phyloP scores from a whole-genome alignment of 73 alveolate species.

The Breviolum minutum region DNA sequence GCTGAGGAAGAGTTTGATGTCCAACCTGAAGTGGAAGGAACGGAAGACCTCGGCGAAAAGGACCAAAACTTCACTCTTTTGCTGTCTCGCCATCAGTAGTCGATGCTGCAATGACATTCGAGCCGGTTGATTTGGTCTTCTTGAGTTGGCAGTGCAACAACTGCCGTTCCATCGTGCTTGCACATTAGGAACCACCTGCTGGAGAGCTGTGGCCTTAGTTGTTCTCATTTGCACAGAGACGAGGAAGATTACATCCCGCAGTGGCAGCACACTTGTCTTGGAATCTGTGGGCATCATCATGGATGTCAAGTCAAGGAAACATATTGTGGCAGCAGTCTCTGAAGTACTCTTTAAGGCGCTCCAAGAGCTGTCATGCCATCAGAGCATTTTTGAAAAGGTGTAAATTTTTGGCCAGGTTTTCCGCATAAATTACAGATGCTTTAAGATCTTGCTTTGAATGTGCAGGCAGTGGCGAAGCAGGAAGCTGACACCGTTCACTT shows the following conservation, averaged over 20 bases:
- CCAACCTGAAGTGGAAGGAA: no score
- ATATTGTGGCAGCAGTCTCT: constrained; percentile 37
- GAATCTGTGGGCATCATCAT: background rate
- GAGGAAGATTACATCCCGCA: no score
- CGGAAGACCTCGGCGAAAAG: no score
- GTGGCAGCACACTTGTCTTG: no score
- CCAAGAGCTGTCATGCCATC: background rate
- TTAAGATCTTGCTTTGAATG: background rate
- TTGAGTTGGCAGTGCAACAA: no score
- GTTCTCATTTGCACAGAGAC: background rate
- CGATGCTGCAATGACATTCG: no score
- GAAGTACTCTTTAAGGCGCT: constrained; percentile 28
- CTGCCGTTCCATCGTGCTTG: no score
- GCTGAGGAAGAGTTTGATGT: no score
- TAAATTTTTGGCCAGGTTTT: no score
- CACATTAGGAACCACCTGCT: background rate
- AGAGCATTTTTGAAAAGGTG: background rate
- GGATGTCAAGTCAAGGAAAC: background rate
- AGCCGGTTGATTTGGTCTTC: no score
- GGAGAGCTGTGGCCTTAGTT: constrained; percentile 9
- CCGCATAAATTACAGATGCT: background rate
- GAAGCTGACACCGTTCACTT: constrained; percentile 1
- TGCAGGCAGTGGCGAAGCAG: constrained; percentile 45
- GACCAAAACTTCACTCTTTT: no score
- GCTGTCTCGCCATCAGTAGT: no score